Evolutionary conservation across 2,329 filamentous ascomycete species (phyloP), one percentile per base, ranked within the genome.

Genomic region (Alternaria hordeiaustralica): DNA sequence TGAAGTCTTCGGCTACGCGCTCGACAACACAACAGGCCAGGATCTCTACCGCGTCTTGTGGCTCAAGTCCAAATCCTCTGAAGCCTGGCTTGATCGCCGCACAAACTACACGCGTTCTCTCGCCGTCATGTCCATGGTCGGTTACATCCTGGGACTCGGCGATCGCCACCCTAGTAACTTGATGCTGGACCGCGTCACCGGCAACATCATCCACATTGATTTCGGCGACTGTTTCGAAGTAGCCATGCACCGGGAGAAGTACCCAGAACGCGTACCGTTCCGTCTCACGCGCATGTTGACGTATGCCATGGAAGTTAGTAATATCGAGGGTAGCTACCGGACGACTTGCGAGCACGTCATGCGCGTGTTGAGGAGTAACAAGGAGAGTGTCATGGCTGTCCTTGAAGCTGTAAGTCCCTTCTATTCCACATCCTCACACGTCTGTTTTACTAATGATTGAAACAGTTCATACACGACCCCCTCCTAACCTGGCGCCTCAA

Each of bases 61-160:
- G 96, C 87, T 99, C 71, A 99, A 99, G 88, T 97, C 93, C 77
- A 97, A 97, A 85, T 97, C 92, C 65, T 97, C 95, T 0, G 96
- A 99, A 80, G 92, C 95, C 2, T 99, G 96, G 96, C 89, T 99
- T 33, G 96, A 98, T 80, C 88, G 96, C 46, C 91, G 96, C 57
- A 99, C 96, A n/a, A 99, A 97, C 78, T 99, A 99, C 82, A 99
- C 96, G 18, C 91, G 96, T 61, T 98, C 95, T 1, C 86, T 99
- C 2, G 96, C 93, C 72, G 96, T 99, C 74, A 99, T 99, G 96
- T 97, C 94, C n/a, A 99, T 99, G 94, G 96, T 98, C n/a, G 96
- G 96, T 67, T 99, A 99, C 80, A 98, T 99, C 69, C 89, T 99
- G 21, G 96, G 96, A 64, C 86, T 99, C 13, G 96, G 96, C 58